phyloP scores from a whole-genome alignment of 208 protist genomes.

The Crithidia mellificae region DNA sequence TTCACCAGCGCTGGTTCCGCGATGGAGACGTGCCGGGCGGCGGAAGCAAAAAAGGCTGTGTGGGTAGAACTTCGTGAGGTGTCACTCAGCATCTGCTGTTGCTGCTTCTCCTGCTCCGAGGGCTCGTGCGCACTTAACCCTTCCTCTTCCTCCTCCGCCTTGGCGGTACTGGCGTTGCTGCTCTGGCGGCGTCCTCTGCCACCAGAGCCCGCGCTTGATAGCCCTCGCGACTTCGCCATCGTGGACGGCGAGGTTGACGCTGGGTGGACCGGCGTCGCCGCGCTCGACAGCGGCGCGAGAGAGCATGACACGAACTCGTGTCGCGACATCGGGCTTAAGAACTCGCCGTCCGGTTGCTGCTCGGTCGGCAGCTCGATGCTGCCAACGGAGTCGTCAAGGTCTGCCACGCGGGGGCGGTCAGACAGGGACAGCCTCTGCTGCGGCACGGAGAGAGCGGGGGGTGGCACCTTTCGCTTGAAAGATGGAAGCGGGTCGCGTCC shows the following conservation, averaged over 20 bases:
- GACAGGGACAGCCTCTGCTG: background rate
- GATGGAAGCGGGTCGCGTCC: background rate
- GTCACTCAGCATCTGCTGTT: too few relatives aligned
- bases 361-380: constrained; percentile 17
- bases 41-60: background rate
- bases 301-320: background rate
- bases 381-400: constrained; percentile 8
- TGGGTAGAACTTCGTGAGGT: background rate
- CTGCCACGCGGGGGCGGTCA: background rate
- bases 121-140: too few relatives aligned
- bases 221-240: background rate
- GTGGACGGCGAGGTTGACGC: too few relatives aligned
- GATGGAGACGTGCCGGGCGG: background rate
- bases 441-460: background rate
- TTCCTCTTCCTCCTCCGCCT: background rate
- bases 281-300: background rate
- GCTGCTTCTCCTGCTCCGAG: too few relatives aligned
- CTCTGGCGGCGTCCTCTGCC: background rate
- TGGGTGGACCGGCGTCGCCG: background rate
- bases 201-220: background rate
- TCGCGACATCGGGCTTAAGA: background rate
- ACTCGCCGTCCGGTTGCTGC: constrained; percentile 17
- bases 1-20: background rate
- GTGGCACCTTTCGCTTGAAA: background rate
- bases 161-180: background rate